Base-by-base conservation (phyloP, 1,139 yeast species). In the Diutina siamensis region DNA sequence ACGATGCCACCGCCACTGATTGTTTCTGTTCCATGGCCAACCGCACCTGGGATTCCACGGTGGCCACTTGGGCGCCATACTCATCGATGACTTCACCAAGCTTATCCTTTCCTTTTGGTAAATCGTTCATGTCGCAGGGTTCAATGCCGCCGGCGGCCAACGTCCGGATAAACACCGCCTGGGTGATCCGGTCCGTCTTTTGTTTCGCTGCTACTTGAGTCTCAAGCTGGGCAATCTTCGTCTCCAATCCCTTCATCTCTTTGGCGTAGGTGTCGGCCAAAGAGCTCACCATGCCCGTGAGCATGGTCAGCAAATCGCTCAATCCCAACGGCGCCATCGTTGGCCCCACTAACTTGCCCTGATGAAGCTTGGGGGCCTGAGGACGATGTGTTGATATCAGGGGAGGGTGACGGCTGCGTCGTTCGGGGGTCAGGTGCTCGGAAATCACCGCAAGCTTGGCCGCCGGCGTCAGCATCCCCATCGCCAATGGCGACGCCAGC, bases 1-100 rank as follows among this genome's bases (percentile, higher is more conserved):
- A 57, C 33, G 58, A 59, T 0, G 76, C 77, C 36, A 82, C 60
- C 44, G 72, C 74, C 44, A 69, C 65, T 1, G 76, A 72, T 54
- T 81, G 88, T 35, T 51, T 53, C 44, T 59, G 58, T 48, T 65
- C 68, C 40, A 67, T 51, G 4, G 55, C 50, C 28, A 56, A 50
- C 10, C 53, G 48, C 36, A 68, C 58, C 40, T 64, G 65, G 13
- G 57, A 59, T 49, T 71, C 74, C 49, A 67, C 68, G 17, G 51
- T 54, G 7, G 56, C 55, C 20, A 75, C 54, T 31, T 67, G 67
- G 5, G 55, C 52, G 46, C 65, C 64, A 46, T 54, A 58, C 4
- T 44, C 46, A 1, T 48, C 47, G 4, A 62, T 54, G 45, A 57
- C 58, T 2, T 57, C 53, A 0, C 51, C 49, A 3, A 67, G 53